Conservation (phyloP, 306 rosid species). For the Argentina anserina region DNA sequence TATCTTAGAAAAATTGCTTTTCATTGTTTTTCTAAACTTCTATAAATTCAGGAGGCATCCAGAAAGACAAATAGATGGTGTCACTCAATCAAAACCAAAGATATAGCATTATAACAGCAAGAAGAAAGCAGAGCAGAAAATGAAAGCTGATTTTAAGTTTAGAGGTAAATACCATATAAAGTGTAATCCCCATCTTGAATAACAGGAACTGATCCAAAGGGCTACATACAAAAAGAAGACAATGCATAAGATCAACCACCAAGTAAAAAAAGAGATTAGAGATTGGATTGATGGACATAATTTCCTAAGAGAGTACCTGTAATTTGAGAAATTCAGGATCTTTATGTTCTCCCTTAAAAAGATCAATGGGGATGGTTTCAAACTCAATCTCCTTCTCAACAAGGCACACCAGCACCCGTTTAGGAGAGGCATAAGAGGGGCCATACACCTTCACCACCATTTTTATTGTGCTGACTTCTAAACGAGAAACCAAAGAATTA, state of each 20-base stretch:
- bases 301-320: constrained; percentile 21
- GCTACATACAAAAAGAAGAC: constrained; percentile 10
- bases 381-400: constrained; percentile 43
- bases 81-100: background rate
- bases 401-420: constrained; percentile 33
- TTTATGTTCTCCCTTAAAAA: constrained; percentile 26
- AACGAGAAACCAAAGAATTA: background rate
- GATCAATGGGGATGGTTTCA: constrained; percentile 35
- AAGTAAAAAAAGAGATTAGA: background rate
- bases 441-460: constrained; percentile 52
- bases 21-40: background rate
- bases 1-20: background rate
- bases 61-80: background rate
- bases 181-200: constrained; percentile 46
- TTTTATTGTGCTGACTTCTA: background rate
- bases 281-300: background rate
- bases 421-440: constrained; percentile 34
- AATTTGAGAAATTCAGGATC: constrained; percentile 42
- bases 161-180: constrained; percentile 28
- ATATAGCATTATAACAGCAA: background rate
- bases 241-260: background rate
- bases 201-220: constrained; percentile 45
- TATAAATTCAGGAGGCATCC: background rate
- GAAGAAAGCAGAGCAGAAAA: background rate
- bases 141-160: background rate